Conservation (phyloP, 371 early-diverging fungal genomes). For the Rhizomucor miehei region DNA sequence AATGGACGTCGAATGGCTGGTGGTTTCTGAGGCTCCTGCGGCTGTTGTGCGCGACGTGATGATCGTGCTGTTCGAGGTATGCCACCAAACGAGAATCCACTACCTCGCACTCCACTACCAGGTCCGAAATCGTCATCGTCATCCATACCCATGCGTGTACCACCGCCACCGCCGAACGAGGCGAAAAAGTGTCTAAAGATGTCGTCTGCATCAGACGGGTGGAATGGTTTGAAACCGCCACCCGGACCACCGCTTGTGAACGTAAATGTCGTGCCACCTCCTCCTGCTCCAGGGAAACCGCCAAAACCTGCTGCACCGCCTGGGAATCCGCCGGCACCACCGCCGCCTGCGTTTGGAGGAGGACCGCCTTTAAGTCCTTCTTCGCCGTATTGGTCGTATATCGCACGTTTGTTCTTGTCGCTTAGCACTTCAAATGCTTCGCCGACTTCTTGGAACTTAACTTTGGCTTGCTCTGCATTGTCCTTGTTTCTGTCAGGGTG, state of each 20-base stretch:
- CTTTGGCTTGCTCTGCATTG: constrained; percentile 27
- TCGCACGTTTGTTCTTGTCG: constrained; percentile 82
- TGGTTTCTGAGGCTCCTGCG: constrained; percentile 36
- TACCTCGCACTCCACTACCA: constrained; percentile 10
- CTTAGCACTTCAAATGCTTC: constrained; percentile 98
- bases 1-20: constrained; percentile 67
- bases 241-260: constrained; percentile 56
- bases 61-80: no score
- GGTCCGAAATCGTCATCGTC: constrained; percentile 20
- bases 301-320: constrained; percentile 38
- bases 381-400: constrained; percentile 91
- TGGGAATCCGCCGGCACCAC: neutral
- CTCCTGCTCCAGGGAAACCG: constrained; percentile 31
- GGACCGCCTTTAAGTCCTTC: constrained; percentile 82
- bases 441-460: constrained; percentile 43
- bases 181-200: constrained; percentile 89
- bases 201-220: constrained; percentile 88
- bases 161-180: constrained; percentile 59
- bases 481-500: constrained; percentile 55
- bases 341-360: constrained; percentile 15
- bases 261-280: constrained; percentile 40
- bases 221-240: constrained; percentile 56
- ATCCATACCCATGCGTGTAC: constrained; percentile 22
- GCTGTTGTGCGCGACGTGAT: constrained; percentile 9
- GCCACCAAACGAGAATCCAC: neutral